These are phyloP conservation scores for Carex littledalei DNA, from an alignment of 176 grass and related monocot genomes.

Conservation along the genomic window DNA sequence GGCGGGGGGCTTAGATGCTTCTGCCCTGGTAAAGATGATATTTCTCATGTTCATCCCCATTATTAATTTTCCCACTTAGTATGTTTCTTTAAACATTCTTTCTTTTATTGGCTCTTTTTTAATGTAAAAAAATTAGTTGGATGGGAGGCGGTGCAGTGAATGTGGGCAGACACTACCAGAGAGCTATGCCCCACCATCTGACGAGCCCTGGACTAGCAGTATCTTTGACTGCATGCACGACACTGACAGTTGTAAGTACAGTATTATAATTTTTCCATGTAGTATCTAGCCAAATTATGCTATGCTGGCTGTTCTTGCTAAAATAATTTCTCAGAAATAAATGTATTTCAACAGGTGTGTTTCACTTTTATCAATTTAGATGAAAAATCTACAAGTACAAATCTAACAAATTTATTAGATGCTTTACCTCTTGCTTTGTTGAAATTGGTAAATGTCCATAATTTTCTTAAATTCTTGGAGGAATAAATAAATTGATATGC, in stretches of 20 bases:
- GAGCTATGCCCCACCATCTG: constrained; percentile 60
- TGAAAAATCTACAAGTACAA: background rate
- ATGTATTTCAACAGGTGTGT: background rate
- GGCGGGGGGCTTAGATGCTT: too few relatives aligned
- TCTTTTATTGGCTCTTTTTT: background rate
- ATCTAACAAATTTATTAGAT: background rate
- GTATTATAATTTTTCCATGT: background rate
- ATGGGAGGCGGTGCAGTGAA: constrained; percentile 56
- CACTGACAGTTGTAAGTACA: constrained; percentile 46
- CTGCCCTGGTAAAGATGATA: background rate
- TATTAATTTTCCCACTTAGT: background rate
- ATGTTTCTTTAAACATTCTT: background rate
- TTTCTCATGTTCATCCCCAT: background rate
- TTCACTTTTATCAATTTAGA: background rate
- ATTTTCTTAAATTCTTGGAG: background rate
- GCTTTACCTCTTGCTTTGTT: background rate
- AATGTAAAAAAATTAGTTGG: constrained; percentile 35
- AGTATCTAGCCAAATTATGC: background rate
- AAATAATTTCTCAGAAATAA: background rate
- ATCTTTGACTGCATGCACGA: constrained; percentile 80
- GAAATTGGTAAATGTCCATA: background rate
- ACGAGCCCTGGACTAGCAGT: constrained; percentile 80
- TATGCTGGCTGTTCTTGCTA: background rate
- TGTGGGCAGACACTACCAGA: constrained; percentile 75
- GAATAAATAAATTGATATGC: background rate